These are phyloP conservation scores for Populus deltoides DNA, from an alignment of 345 rosid species.

Conservation along the genomic window DNA sequence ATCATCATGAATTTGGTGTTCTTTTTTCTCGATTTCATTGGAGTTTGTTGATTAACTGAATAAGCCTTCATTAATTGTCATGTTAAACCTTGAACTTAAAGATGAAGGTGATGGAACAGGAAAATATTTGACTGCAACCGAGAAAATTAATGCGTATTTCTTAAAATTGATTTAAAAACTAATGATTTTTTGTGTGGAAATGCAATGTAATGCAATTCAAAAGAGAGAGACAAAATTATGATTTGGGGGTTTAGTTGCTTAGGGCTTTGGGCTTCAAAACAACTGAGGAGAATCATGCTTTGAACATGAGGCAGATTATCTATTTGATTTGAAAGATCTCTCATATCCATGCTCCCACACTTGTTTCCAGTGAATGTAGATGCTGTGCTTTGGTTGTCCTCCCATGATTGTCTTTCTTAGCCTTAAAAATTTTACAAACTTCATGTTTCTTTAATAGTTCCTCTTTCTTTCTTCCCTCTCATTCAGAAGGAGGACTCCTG, in stretches of 20 bases:
- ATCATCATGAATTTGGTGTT: not conserved
- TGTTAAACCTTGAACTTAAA: not conserved
- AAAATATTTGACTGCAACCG: not conserved
- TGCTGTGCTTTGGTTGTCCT: not conserved
- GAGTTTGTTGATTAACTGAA: not conserved
- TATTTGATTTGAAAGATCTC: not conserved
- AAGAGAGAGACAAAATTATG: not conserved
- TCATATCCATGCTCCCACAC: not conserved
- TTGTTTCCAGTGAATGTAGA: not conserved
- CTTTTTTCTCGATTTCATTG: not conserved
- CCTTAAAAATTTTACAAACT: not conserved
- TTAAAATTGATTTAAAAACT: not conserved
- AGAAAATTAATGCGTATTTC: not conserved
- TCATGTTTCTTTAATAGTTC: not conserved
- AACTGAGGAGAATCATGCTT: not conserved
- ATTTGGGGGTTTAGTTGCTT: not conserved
- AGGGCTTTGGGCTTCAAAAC: not conserved
- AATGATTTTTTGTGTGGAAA: not conserved
- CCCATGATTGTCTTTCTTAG: not conserved
- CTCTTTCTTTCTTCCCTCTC: constrained; percentile 13
- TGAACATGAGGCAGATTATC: not conserved
- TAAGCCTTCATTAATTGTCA: not conserved
- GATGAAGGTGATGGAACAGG: not conserved
- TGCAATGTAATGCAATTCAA: not conserved
- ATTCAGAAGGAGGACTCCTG: constrained; percentile 65